Percentiles rank a stretch among this genome's conserved stretches.
Evolutionary conservation across 192 early-diverging fungal species (phyloP).

Genomic region (Mortierella antarctica): DNA sequence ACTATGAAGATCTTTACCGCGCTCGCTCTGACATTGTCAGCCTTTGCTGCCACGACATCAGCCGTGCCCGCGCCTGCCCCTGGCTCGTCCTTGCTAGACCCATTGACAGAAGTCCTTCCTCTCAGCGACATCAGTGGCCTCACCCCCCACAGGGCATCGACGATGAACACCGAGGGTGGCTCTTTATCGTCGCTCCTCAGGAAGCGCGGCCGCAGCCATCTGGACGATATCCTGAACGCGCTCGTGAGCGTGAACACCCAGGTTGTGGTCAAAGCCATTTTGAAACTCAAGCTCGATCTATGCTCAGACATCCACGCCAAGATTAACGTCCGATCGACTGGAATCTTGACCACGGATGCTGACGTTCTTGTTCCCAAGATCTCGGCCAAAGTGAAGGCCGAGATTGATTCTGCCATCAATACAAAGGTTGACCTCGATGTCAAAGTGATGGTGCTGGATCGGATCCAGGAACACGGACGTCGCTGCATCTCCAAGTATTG

Average conservation of each 20-base stretch:
- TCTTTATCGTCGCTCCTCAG: neutral
- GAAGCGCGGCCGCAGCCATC: neutral
- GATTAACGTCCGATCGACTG: conserved; percentile 7
- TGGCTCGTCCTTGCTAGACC: neutral
- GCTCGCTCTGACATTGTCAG: neutral
- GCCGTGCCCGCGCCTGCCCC: neutral
- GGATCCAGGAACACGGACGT: conserved; percentile 5
- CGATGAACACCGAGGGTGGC: too few species aligned
- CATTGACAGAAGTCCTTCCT: neutral
- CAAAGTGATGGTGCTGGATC: conserved; percentile 15
- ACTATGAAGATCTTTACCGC: conserved; percentile 2
- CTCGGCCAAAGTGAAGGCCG: neutral
- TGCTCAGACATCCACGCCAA: conserved; percentile 19
- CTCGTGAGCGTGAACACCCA: conserved; percentile 17
- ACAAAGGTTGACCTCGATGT: conserved; percentile 26
- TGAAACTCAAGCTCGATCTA: conserved; percentile 19
- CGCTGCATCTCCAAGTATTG: conserved; percentile 3
- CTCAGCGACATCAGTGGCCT: neutral
- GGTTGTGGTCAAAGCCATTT: conserved; percentile 13
- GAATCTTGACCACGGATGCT: neutral
- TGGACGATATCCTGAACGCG: neutral
- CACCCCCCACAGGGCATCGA: too few species aligned
- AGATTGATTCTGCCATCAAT: conserved; percentile 2
- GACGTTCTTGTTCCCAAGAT: conserved; percentile 1
- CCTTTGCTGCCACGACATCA: neutral